phyloP scores from a whole-genome alignment of 2,329 filamentous ascomycete genomes.

The Byssochlamys sp. region DNA sequence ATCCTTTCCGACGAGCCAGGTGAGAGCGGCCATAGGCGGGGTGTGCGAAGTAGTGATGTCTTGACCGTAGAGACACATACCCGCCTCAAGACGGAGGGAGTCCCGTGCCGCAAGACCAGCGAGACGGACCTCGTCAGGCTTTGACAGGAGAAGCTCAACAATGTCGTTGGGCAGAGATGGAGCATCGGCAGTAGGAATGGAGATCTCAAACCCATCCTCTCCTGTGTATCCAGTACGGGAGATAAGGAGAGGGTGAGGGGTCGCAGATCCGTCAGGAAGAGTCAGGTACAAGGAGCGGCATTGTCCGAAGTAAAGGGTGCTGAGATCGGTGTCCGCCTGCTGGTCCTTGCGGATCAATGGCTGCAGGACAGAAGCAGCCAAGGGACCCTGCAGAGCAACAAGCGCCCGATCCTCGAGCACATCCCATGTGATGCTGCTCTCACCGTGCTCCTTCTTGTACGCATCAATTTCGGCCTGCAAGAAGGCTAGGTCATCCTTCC shows the following conservation, averaged over 20 bases:
- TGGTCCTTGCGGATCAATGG: conserved; percentile 47
- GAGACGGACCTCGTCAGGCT: conserved; percentile 60
- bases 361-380: conserved; percentile 59
- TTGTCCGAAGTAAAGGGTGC: conserved; percentile 71
- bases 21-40: conserved; percentile 55
- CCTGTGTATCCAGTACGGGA: conserved; percentile 91
- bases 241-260: conserved; percentile 54
- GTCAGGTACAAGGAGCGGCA: conserved; percentile 57
- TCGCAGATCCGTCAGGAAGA: conserved; percentile 45
- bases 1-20: conserved; percentile 77
- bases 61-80: conserved; percentile 99
- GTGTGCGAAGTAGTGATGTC: conserved; percentile 75
- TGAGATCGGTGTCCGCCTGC: conserved; percentile 44
- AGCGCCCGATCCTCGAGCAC: conserved; percentile 65
- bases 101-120: conserved; percentile 86
- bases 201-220: conserved; percentile 96
- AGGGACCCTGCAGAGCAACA: conserved; percentile 80
- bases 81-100: conserved; percentile 84
- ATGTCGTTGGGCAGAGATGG: conserved; percentile 38
- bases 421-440: conserved; percentile 54
- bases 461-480: conserved; percentile 58
- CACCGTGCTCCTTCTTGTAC: conserved; percentile 47
- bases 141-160: conserved; percentile 59
- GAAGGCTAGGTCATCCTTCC: conserved; percentile 77
- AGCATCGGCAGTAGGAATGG: conserved; percentile 60